These are phyloP conservation scores for Arctium minus DNA, from an alignment of 129 eudicot species.

Conservation along the genomic window DNA sequence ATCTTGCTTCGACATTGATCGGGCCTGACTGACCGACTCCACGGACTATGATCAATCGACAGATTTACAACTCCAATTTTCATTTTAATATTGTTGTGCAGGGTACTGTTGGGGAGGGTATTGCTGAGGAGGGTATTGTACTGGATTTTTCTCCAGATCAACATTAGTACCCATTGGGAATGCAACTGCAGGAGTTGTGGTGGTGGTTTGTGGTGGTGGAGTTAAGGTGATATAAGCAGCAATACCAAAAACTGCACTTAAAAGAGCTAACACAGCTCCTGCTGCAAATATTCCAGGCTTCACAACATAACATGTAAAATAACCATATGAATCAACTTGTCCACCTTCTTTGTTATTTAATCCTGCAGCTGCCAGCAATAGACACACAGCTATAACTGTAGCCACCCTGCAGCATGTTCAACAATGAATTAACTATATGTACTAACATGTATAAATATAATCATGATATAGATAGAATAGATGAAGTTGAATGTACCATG, in stretches of 20 bases:
- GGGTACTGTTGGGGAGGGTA: not conserved
- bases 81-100: not conserved
- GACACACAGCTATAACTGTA: slow-evolving; percentile 17
- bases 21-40: not conserved
- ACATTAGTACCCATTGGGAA: slow-evolving; percentile 4
- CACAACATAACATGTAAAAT: slow-evolving; percentile 21
- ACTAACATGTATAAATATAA: not conserved
- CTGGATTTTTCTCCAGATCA: slow-evolving; percentile 15
- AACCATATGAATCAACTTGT: slow-evolving; percentile 9
- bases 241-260: slow-evolving; percentile 25
- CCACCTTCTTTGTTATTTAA: slow-evolving; percentile 5
- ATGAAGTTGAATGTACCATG: slow-evolving; percentile 22
- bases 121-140: not conserved
- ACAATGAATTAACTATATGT: not conserved
- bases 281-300: slow-evolving; percentile 33
- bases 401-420: slow-evolving; percentile 20
- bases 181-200: not conserved
- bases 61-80: not conserved
- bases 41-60: not conserved
- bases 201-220: not conserved
- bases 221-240: slow-evolving; percentile 18
- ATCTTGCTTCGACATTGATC: not conserved
- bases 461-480: not conserved
- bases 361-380: slow-evolving; percentile 20
- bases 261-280: slow-evolving; percentile 33